Base-by-base conservation (phyloP, 2,329 filamentous ascomycete genomes). In the Monosporascus sp. region DNA sequence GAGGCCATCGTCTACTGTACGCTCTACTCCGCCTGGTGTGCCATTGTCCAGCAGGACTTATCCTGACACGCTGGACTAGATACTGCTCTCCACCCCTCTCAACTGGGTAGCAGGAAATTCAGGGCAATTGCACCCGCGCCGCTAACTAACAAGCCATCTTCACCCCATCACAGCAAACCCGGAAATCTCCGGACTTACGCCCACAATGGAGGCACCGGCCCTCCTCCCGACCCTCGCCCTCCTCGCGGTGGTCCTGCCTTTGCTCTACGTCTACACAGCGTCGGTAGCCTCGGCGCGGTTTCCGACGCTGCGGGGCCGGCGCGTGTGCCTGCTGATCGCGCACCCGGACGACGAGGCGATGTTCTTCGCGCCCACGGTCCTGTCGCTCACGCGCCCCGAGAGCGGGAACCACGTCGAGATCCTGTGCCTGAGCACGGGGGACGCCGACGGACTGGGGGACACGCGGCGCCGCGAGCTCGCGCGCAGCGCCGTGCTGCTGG, bases 261-360 rank as follows among this genome's bases (percentile, higher is more conserved):
- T 75, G 51, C 67, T 83, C 48, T 83, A 83, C 72, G 73, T 76
- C 57, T 79, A 78, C 68, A 76, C 76, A 3, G 74, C 72, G 25
- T 70, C 72, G 43, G 65, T 75, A n/a, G 70, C 77, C 43, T 72
- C 74, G 56, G 63, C 73, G 25, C 73, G 78, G 35, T 82, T 89
- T 62, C 88, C 90, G 4, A 80, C 75, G 45, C 76, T 97, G 58
- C 78, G 77, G 62, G 87, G 90, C 75, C 95, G 96, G 79, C 85
- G 89, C 65, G 90, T 99, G 67, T 88, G 89, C 68, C 81, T 99
- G 51, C 78, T 99, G 52, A 97, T 99, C 65, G 94, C 94, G 22
- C 94, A 99, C 74, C 94, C 94, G 0, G 94, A 99, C 72, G 94
- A 99, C 66, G 94, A 99, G 76, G 94, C 93, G 70, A 99, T 99